Evolutionary conservation across 1,139 yeast species (phyloP), one percentile per base, ranked within the genome.

Genomic region (Geotrichum bryndzae): DNA sequence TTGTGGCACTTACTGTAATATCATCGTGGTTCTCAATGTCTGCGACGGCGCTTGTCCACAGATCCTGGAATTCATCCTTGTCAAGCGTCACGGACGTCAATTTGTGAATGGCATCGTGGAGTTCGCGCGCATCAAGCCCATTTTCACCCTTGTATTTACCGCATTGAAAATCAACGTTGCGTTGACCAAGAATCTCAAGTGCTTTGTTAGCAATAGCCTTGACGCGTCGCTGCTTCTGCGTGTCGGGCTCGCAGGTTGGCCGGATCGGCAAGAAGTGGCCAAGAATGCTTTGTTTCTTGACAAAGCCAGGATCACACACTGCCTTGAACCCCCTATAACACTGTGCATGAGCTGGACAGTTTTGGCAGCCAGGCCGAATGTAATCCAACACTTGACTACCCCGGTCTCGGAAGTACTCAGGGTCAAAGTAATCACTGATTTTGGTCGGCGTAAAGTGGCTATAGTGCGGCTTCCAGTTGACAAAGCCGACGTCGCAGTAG

Each of bases 301-400:
- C 76, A 72, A 81, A 90, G 63, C 87, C 95, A 55, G 85, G 85
- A 68, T 83, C 86, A 73, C 97, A 91, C 60, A 81, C 84, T 22
- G 88, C 72, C 64, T 81, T 77, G 68, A 87, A 77, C 57, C 80
- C 74, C 35, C 85, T 83, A 65, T 80, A 83, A 72, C 98, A 94
- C 58, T 84, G 78, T 0, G 95, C 96, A 74, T 92, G 88, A 10
- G 80, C 80, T 0, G 98, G 98, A 70, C 98, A 92, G 48, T 83
- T 83, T 7, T 82, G 76, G 74, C 98, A 94, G 1, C 69, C 64
- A 3, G 97, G 96, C 60, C 82, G 82, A 61, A 76, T 65, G n/a
- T 59, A 63, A 57, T 73, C 73, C 54, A 70, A 53, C 5, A 60
- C 61, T 27, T 57, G 60, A 50, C 70, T 67, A 57, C 25, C 66